Percentiles rank a stretch among this genome's conserved stretches.
Conservation (phyloP, 1,284 basidiomycete species). For the Tylopilus sp. region DNA sequence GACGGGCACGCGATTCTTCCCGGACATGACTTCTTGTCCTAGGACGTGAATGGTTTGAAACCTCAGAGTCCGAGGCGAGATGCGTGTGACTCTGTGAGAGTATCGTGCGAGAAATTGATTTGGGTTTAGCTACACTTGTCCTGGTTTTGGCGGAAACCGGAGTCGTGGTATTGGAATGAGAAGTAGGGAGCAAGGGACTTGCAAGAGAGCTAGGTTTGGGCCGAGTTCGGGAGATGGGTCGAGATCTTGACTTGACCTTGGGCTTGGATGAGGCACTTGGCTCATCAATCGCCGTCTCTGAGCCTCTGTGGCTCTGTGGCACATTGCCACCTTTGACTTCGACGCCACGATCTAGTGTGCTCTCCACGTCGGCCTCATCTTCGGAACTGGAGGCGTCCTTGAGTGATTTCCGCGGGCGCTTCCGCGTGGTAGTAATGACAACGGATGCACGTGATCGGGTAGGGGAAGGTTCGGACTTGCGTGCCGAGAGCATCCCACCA, state of each 20-base stretch:
- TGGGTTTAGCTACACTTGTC: constrained; percentile 20
- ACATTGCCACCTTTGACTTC: constrained; percentile 17
- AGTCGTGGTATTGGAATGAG: constrained; percentile 2
- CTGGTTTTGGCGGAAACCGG: constrained; percentile 10
- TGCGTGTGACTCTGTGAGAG: constrained; percentile 32
- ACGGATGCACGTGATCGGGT: constrained; percentile 35
- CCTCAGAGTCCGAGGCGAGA: constrained; percentile 39
- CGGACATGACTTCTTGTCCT: constrained; percentile 37
- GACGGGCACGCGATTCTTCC: constrained; percentile 36
- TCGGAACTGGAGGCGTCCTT: constrained; percentile 37
- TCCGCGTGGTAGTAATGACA: constrained; percentile 23
- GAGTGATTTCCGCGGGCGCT: constrained; percentile 37
- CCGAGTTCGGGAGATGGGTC: constrained; percentile 19
- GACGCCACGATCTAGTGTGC: constrained; percentile 1
- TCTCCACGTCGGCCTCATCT: constrained; percentile 28
- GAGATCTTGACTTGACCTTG: constrained; percentile 24
- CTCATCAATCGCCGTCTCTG: constrained; percentile 21
- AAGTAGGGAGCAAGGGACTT: neutral
- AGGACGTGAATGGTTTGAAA: constrained; percentile 22
- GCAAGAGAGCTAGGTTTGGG: constrained; percentile 19
- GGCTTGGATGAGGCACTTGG: constrained; percentile 17
- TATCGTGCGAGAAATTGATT: constrained; percentile 32
- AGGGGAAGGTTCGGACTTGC: constrained; percentile 39
- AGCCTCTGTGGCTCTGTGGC: constrained; percentile 8
- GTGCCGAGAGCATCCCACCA: constrained; percentile 20